Evolutionary conservation across 78 protist genomes (phyloP), one percentile per base, ranked within the genome.

Genomic region (Dictyostelium purpureum): DNA sequence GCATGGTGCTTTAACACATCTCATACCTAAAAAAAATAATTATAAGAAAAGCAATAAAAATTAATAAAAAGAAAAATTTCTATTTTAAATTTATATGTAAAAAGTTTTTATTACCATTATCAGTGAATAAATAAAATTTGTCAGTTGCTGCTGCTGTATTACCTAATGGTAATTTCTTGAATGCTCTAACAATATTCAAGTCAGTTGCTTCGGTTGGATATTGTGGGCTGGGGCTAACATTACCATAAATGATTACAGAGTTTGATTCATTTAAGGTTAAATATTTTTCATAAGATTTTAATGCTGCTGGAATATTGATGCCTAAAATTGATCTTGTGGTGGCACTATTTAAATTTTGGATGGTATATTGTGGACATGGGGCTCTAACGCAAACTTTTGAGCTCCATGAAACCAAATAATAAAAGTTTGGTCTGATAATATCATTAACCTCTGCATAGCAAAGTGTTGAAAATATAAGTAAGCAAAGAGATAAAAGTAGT

Each of bases 311-410:
- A n/a, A 38, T 40, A 69, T 19, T 69, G 52, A 69, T 40, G 33
- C 51, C 21, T 9, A 40, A 69, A 3, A 69, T 69, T 2, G 47
- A 2, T 11, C 2, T 21, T 21, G 51, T 16, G 7, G 31, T n/a
- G 35, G 35, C 51, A 40, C 40, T 69, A n/a, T 69, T 69, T 0
- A 42, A 2, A 19, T 38, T 42, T 21, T 35, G 47, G 4, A 31
- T 31, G 6, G 33, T 18, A n/a, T 69, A 69, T 40, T 69, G 76
- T 40, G 76, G 56, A 69, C 76, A 69, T 38, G 76, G 76, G 5
- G 71, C 40, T 63, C 24, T 33, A 33, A 14, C 0, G 33, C 71
- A 63, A 63, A 33, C 16, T 5, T 33, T 63, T 0, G 31, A 16
- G 16, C 16, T 43, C 37, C 38, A 31, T 2, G 10, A 4, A 31